These are phyloP conservation scores for Peribolospora kevripleyi DNA, from an alignment of 768 basidiomycete species.

Conservation along the genomic window DNA sequence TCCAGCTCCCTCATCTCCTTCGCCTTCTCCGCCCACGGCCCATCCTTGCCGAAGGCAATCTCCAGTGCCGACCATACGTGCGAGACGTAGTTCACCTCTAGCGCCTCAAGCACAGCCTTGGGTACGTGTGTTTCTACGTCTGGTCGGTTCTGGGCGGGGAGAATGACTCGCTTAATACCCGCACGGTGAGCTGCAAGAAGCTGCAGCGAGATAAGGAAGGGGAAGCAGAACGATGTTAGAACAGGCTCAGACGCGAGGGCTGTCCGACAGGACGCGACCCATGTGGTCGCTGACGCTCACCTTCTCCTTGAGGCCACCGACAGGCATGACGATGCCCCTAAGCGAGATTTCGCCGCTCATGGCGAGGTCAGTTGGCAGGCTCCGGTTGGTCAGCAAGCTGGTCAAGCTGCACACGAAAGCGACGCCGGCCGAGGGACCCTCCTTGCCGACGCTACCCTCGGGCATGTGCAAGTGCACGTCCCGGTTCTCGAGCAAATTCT, in stretches of 20 bases:
- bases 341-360: conserved; percentile 98
- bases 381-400: conserved; percentile 51
- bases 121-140: too few species aligned
- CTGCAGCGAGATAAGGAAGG: conserved; percentile 32
- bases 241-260: not conserved
- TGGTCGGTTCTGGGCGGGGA: conserved; percentile 27
- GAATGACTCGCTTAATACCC: conserved; percentile 75
- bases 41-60: too few species aligned
- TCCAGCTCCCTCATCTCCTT: too few species aligned
- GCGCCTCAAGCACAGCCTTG: too few species aligned
- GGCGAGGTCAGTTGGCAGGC: conserved; percentile 26
- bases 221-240: conserved; percentile 1
- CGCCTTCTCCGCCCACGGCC: too few species aligned
- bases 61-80: too few species aligned
- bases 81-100: too few species aligned
- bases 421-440: conserved; percentile 89
- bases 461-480: conserved; percentile 97
- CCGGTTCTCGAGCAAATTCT: conserved; percentile 57
- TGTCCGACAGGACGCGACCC: not conserved
- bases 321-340: conserved; percentile 82
- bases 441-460: conserved; percentile 75
- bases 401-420: conserved; percentile 81
- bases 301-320: conserved; percentile 63
- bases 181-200: conserved; percentile 90
- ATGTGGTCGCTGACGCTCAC: conserved; percentile 9